Evolutionary conservation across 306 rosid species (phyloP), one percentile per base, ranked within the genome.

Genomic region (Vigna unguiculata): DNA sequence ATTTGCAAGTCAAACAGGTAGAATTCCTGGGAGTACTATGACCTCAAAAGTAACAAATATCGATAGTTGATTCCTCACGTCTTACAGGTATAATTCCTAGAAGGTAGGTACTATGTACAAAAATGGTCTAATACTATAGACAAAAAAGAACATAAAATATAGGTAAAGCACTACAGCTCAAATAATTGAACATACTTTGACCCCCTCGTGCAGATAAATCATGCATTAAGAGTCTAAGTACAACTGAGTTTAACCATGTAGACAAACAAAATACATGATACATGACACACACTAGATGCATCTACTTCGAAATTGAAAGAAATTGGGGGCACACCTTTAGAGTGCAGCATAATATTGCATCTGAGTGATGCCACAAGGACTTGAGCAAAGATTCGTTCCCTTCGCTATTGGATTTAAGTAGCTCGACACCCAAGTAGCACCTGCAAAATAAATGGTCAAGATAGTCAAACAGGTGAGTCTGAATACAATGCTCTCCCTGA

Each of bases 311-410:
- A 30, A 71, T 1, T 25, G 24, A 68, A 66, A 79, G 49, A 40
- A 78, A 54, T 57, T 49, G 21, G 25, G 54, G 62, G 64, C 74
- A 78, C 72, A 93, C 98, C 96, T 93, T 93, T 47, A 91, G 72
- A n/a, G 96, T 90, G 87, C 98, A 93, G 86, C 98, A 93, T 89
- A 93, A 76, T 71, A 93, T 81, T 30, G 97, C 98, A 78, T 93
- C 97, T 1, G 97, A 91, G 85, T 91, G 97, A 88, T 93, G 97
- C 98, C 98, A 93, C 83, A 93, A 67, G 70, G 94, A 80, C 80
- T 93, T 93, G 63, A 93, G 93, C 75, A 90, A 71, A 77, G 90
- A 78, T 76, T 91, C 98, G 24, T 88, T 83, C 72, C 96, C 96
- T 79, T 91, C 97, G 7, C 75, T 86, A 38, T 83, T 74, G 41